Base-by-base conservation (phyloP, 257 asterid genomes). In the Scutellaria galericulata region DNA sequence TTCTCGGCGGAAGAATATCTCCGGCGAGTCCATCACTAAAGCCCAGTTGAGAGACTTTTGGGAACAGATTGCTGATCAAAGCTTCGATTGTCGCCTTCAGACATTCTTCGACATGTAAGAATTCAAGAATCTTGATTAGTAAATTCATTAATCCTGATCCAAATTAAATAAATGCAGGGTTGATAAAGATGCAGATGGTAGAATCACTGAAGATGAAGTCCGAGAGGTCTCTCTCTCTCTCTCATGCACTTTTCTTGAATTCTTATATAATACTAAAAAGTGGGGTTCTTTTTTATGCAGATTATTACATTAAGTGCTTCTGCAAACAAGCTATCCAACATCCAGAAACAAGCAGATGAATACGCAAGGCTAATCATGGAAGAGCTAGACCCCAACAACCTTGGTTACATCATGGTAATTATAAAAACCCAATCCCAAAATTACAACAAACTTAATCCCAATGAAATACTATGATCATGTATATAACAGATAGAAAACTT, bases 291-390 rank as follows among this genome's bases (percentile, higher is more conserved):
- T 57, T 11, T 3, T 39, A 10, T 75, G 75, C 92, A 93, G 98
- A 93, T 93, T 72, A 93, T 93, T 18, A 77, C 79, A 48, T 77
- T 89, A 5, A 93, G 98, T 79, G 98, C 98, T n/a, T 90, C 97
- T 12, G 95, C 97, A 63, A 93, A 93, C 81, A 90, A 79, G 83
- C 84, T 93, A 48, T 82, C 95, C 2, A 93, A 80, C 55, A 90
- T 93, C 61, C 93, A 93, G 74, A 78, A 83, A 51, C 96, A 90
- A 72, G 91, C 98, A 2, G 93, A 93, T 42, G 98, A 93, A 81
- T 93, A 89, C 31, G 98, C 98, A 14, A 86, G 93, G 45, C 63
- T 93, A 63, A 90, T 93, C 76, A 90, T 93, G 97, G 98, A 93
- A 74, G 98, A 88, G 75, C 72, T 93, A 80, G 98, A 93, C 79